Evolutionary conservation across 257 asterid species (phyloP).

Genomic region (Jacaranda mimosifolia): DNA sequence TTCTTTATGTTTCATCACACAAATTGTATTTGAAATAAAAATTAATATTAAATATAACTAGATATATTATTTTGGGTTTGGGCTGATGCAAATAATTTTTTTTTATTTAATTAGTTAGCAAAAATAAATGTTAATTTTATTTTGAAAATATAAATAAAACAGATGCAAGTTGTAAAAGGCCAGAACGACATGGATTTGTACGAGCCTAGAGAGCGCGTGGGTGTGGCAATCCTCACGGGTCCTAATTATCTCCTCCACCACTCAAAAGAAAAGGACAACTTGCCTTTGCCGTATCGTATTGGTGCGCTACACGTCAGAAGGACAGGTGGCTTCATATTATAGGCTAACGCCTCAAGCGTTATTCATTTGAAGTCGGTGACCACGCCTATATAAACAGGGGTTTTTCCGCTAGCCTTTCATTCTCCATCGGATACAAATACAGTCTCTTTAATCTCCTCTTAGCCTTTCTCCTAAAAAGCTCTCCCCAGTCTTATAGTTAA

Average conservation of each 20-base stretch:
- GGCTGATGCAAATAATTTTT: too few relatives aligned
- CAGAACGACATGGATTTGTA: too few relatives aligned
- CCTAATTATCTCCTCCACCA: conserved; percentile 30
- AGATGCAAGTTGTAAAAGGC: too few relatives aligned
- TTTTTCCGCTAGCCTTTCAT: background rate
- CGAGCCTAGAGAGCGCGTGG: conserved; percentile 24
- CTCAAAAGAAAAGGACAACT: conserved; percentile 29
- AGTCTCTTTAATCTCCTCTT: background rate
- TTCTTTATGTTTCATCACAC: too few relatives aligned
- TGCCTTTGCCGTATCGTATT: conserved; percentile 27
- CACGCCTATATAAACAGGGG: conserved; percentile 37
- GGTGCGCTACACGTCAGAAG: conserved; percentile 35
- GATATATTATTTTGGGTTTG: too few relatives aligned
- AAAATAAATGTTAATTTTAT: too few relatives aligned
- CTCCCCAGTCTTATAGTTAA: background rate
- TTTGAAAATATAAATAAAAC: too few relatives aligned
- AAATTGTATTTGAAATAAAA: too few relatives aligned
- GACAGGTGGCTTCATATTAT: conserved; percentile 37
- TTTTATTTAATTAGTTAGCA: too few relatives aligned
- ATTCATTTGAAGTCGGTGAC: conserved; percentile 37
- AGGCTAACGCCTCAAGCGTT: background rate
- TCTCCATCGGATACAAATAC: background rate
- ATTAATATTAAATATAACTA: too few relatives aligned
- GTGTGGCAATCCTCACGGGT: background rate
- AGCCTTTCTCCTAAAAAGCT: background rate